A percentile compares a stretch with the other conserved stretches of the same genome.
These are phyloP conservation scores for Triticum timopheevii DNA, from an alignment of 176 grass and related monocot genomes.

Conservation along the genomic window DNA sequence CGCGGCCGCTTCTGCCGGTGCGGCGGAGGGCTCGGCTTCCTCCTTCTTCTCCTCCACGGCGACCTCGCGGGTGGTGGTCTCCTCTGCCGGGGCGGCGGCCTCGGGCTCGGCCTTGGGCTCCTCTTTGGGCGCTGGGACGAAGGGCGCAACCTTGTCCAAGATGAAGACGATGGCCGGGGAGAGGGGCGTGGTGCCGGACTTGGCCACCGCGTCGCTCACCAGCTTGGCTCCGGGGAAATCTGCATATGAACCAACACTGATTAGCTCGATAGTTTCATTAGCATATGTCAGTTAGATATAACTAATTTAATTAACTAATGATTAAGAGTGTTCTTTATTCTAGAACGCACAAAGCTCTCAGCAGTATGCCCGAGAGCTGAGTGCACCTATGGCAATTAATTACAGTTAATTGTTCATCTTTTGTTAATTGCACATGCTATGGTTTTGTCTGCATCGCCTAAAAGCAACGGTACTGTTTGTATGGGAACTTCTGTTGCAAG, in stretches of 20 bases:
- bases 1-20: not conserved
- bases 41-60: conserved; percentile 53
- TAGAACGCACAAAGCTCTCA: not conserved
- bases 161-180: conserved; percentile 64
- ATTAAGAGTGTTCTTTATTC: not conserved
- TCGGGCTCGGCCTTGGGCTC: conserved; percentile 45
- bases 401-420: not conserved
- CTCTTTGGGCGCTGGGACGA: conserved; percentile 66
- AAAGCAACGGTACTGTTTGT: not conserved
- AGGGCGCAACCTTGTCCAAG: conserved; percentile 75
- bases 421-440: not conserved
- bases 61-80: conserved; percentile 44
- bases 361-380: not conserved
- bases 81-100: conserved; percentile 9
- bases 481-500: not conserved
- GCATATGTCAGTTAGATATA: not conserved
- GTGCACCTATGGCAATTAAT: not conserved
- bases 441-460: conserved; percentile 23
- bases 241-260: not conserved
- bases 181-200: conserved; percentile 55
- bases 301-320: not conserved
- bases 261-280: not conserved
- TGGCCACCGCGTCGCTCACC: conserved; percentile 76
- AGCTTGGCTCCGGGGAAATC: conserved; percentile 88
- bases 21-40: conserved; percentile 20